A percentile compares a stretch with the other conserved stretches of the same genome.
These are phyloP conservation scores for Ceratocystis huliohia DNA, from an alignment of 2,329 filamentous ascomycete genomes.

Conservation along the genomic window DNA sequence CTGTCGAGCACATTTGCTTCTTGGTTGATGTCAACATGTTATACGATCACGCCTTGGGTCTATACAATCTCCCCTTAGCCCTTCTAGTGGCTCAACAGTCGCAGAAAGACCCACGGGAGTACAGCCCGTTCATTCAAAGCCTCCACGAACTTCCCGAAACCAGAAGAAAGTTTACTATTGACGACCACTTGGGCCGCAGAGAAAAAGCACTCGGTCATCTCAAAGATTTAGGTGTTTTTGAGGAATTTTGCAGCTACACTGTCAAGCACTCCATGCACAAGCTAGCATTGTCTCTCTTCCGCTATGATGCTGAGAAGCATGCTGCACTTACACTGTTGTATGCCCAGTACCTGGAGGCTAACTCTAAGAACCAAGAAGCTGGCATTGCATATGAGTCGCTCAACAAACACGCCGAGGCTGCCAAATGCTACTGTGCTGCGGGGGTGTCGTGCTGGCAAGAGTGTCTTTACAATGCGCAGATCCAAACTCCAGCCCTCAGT, in stretches of 20 bases:
- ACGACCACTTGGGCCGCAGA: slow-evolving; percentile 69
- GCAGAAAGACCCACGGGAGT: slow-evolving; percentile 89
- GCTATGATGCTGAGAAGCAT: slow-evolving; percentile 60
- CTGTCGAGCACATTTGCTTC: slow-evolving; percentile 95
- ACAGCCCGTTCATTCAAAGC: slow-evolving; percentile 83
- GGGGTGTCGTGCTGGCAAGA: slow-evolving; percentile 75
- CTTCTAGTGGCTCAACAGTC: slow-evolving; percentile 89
- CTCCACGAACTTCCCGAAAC: slow-evolving; percentile 61
- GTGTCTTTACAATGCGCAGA: slow-evolving; percentile 65
- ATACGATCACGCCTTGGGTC: slow-evolving; percentile 77
- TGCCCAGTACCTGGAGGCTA: slow-evolving; percentile 60
- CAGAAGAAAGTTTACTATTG: slow-evolving; percentile 69
- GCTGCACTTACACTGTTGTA: slow-evolving; percentile 62
- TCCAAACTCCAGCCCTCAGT: slow-evolving; percentile 49
- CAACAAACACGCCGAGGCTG: slow-evolving; percentile 58
- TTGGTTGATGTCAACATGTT: slow-evolving; percentile 84
- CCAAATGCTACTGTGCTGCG: slow-evolving; percentile 69
- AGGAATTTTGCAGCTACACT: slow-evolving; percentile 58
- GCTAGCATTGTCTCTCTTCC: slow-evolving; percentile 65
- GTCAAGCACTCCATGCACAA: slow-evolving; percentile 69
- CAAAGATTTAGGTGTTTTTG: slow-evolving; percentile 58
- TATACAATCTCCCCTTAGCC: slow-evolving; percentile 84
- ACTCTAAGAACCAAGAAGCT: slow-evolving; percentile 71
- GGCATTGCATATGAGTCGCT: slow-evolving; percentile 86
- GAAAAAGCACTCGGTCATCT: slow-evolving; percentile 68